Evolutionary conservation across 768 basidiomycete species (phyloP).

Genomic region (Mycena venus): DNA sequence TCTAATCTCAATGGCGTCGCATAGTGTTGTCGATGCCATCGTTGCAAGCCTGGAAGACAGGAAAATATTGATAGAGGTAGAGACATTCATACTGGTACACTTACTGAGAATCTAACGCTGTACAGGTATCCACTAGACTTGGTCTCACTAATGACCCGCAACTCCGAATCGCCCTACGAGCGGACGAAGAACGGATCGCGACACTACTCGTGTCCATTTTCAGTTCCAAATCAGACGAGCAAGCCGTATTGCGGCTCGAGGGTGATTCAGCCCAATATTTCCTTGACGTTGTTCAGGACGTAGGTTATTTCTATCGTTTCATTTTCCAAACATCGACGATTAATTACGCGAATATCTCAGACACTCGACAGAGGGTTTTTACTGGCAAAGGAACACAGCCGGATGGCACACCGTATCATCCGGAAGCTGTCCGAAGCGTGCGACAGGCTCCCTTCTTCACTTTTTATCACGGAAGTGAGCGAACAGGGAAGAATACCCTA

Average conservation of each 20-base stretch:
- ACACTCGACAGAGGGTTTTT: slow-evolving; percentile 2
- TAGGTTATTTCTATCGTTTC: neutral
- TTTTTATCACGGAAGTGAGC: slow-evolving; percentile 31
- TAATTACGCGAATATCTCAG: neutral
- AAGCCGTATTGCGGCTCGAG: neutral
- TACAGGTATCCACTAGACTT: neutral
- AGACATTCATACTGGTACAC: neutral
- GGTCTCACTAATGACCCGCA: neutral
- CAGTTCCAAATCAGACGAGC: neutral
- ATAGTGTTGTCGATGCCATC: slow-evolving; percentile 5
- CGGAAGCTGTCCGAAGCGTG: slow-evolving; percentile 30
- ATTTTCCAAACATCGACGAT: no score
- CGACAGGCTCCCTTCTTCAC: slow-evolving; percentile 29
- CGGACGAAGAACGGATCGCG: neutral
- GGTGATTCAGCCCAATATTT: slow-evolving; percentile 8
- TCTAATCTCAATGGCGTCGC: neutral
- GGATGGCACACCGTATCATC: slow-evolving; percentile 24
- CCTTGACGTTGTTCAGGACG: slow-evolving; percentile 12
- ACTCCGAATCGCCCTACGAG: neutral
- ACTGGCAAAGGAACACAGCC: neutral
- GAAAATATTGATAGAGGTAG: slow-evolving; percentile 14
- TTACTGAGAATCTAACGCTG: no score
- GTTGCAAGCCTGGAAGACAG: slow-evolving; percentile 10
- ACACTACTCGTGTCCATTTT: neutral
- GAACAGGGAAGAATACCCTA: slow-evolving; percentile 19